phyloP scores from a whole-genome alignment of 805 yeast species.

The Wickerhamiella galacta region DNA sequence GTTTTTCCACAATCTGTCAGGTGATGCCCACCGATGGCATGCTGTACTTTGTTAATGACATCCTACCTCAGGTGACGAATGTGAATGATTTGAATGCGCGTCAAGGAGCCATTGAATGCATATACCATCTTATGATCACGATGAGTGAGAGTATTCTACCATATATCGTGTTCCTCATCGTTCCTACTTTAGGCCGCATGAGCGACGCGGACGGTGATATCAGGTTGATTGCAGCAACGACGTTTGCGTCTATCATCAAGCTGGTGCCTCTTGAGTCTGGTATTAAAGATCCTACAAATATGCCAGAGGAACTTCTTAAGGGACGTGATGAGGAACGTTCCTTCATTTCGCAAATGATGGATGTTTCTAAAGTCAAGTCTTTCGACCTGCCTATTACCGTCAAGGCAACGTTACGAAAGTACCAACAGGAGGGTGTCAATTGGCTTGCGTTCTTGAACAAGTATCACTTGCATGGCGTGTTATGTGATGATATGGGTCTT shows the following conservation, averaged over 20 bases:
- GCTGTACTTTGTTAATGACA: constrained; percentile 57
- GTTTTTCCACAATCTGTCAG: constrained; percentile 64
- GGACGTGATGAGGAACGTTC: constrained; percentile 92
- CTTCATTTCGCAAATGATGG: constrained; percentile 95
- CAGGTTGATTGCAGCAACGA: constrained; percentile 81
- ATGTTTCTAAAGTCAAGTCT: constrained; percentile 74
- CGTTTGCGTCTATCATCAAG: constrained; percentile 91
- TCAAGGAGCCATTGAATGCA: constrained; percentile 87
- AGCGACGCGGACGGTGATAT: constrained; percentile 83
- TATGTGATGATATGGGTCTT: constrained; percentile 98
- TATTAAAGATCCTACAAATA: constrained; percentile 83
- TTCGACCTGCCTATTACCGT: constrained; percentile 82
- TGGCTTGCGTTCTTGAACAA: constrained; percentile 94
- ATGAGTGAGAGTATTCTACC: constrained; percentile 89
- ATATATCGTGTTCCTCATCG: constrained; percentile 85
- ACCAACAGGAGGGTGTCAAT: constrained; percentile 96
- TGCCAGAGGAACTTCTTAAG: constrained; percentile 65
- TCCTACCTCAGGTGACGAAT: constrained; percentile 67
- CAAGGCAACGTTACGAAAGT: constrained; percentile 80
- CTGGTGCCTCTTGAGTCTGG: constrained; percentile 95
- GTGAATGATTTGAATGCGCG: constrained; percentile 54
- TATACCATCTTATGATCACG: constrained; percentile 64
- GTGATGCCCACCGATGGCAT: constrained; percentile 54
- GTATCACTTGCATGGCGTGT: constrained; percentile 88
- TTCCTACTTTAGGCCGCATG: constrained; percentile 95